Percentiles rank a stretch among this genome's conserved stretches.
These are phyloP conservation scores for Suillus cothurnatus DNA, from an alignment of 768 basidiomycete genomes.

Conservation along the genomic window DNA sequence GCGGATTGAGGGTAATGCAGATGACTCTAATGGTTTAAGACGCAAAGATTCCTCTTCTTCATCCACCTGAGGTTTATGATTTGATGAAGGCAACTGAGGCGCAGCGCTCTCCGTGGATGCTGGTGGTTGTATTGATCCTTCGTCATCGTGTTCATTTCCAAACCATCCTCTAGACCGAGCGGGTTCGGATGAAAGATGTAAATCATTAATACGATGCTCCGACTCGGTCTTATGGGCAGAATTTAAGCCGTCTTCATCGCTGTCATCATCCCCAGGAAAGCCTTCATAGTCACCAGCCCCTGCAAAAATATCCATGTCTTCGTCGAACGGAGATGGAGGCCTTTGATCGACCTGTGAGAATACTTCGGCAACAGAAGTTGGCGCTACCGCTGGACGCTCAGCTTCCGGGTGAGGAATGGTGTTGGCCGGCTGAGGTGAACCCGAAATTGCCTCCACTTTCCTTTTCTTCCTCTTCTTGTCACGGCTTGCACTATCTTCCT, in stretches of 20 bases:
- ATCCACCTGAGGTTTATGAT: slow-evolving; percentile 28
- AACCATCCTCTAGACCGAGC: slow-evolving; percentile 45
- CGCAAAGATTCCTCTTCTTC: slow-evolving; percentile 51
- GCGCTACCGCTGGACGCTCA: slow-evolving; percentile 9
- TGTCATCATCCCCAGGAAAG: slow-evolving; percentile 50
- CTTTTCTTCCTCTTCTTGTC: slow-evolving; percentile 61
- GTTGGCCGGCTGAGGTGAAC: slow-evolving; percentile 25
- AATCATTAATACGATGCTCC: background rate
- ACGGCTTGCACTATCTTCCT: slow-evolving; percentile 42
- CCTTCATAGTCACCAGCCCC: slow-evolving; percentile 85
- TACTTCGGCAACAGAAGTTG: slow-evolving; percentile 5
- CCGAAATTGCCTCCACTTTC: slow-evolving; percentile 40
- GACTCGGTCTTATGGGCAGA: slow-evolving; percentile 12
- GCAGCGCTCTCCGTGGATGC: slow-evolving; percentile 10
- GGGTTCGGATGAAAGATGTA: slow-evolving; percentile 11
- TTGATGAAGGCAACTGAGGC: slow-evolving; percentile 17
- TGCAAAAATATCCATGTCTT: slow-evolving; percentile 86
- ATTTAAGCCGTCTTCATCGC: slow-evolving; percentile 18
- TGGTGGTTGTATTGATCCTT: slow-evolving; percentile 2
- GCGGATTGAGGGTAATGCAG: slow-evolving; percentile 78
- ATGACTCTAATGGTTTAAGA: slow-evolving; percentile 77
- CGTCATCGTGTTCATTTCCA: slow-evolving; percentile 39
- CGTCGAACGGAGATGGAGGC: slow-evolving; percentile 36
- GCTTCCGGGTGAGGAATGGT: slow-evolving; percentile 27
- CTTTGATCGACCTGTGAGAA: slow-evolving; percentile 10